These are phyloP conservation scores for Vanrija sp. DNA, from an alignment of 1,284 basidiomycete genomes.

Conservation along the genomic window DNA sequence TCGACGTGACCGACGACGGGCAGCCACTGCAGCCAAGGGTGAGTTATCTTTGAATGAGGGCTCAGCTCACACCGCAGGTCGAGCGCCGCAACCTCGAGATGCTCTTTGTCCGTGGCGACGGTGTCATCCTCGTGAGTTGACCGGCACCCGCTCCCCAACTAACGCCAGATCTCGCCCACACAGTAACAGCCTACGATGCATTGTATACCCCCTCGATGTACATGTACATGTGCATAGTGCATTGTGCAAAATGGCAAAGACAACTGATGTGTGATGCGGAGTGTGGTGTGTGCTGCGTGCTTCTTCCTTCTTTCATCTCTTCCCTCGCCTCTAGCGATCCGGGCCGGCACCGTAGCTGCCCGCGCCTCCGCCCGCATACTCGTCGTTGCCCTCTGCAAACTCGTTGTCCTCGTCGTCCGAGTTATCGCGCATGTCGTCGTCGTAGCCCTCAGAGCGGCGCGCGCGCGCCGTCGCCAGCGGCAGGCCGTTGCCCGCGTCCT, in stretches of 20 bases:
- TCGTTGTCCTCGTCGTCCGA: conserved; percentile 31
- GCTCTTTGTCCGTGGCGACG: conserved; percentile 95
- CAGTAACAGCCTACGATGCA: conserved; percentile 8
- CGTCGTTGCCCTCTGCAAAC: neutral
- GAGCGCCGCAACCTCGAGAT: conserved; percentile 95
- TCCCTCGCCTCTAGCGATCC: neutral
- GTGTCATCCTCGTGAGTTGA: conserved; percentile 74
- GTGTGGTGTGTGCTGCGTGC: neutral
- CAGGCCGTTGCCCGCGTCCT: conserved; percentile 23
- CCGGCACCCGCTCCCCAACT: neutral
- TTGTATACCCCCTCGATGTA: neutral
- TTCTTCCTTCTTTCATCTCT: neutral
- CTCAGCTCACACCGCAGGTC: conserved; percentile 57
- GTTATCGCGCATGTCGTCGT: conserved; percentile 24
- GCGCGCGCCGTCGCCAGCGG: conserved; percentile 18
- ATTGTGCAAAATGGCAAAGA: neutral
- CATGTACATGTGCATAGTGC: conserved; percentile 15
- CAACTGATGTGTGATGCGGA: neutral
- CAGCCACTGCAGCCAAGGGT: conserved; percentile 51
- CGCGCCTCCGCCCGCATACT: conserved; percentile 15
- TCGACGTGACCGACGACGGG: conserved; percentile 60
- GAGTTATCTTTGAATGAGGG: conserved; percentile 19
- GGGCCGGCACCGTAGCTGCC: neutral
- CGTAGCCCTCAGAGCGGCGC: conserved; percentile 18
- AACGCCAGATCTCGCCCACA: conserved; percentile 15